Base-by-base conservation (phyloP, 305 asterid genomes). In the Andrographis paniculata region DNA sequence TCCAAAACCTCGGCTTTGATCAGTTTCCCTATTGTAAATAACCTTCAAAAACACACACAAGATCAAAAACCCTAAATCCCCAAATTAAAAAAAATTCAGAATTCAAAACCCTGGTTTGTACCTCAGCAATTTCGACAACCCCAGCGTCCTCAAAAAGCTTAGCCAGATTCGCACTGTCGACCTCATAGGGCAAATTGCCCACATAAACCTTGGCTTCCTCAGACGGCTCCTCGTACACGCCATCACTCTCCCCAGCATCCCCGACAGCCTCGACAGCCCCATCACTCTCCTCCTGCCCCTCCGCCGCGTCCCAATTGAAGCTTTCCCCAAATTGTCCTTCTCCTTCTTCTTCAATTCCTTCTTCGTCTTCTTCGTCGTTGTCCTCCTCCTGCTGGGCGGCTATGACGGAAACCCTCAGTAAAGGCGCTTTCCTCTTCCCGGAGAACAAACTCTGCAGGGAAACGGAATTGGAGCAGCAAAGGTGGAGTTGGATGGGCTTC, bases 201-300 rank as follows among this genome's bases (percentile, higher is more conserved):
- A 91, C 89, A 55, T 67, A 91, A 65, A 91, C 42, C 60, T 83
- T 86, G 0, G 98, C 88, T 24, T 74, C 96, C 63, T 87, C 97
- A 9, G 80, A 51, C 9, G 85, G 86, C 55, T 84, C 91, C 28
- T 33, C 58, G 20, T 37, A 69, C 50, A 12, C 69, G 14, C 50
- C 38, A 13, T 33, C 74, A 17, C 48, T 42, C 15, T 62, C 79
- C 8, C 55, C 76, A 7, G 54, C 52, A 14, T 57, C 82, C n/a
- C 57, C 83, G 14, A 36, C 39, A 9, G 60, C 72, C 62, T 58
- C 75, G 38, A 61, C 51, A 8, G 11, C 8, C 19, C 38, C 52
- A 47, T 47, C 52, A 9, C 20, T 24, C 38, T 47, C 52, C 20
- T 47, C 52, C 20, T 47, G 38, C 37, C 41, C 62, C 2, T 37